Conservation (phyloP, 495 filamentous ascomycete species). For the Aspergillus cristatus region DNA sequence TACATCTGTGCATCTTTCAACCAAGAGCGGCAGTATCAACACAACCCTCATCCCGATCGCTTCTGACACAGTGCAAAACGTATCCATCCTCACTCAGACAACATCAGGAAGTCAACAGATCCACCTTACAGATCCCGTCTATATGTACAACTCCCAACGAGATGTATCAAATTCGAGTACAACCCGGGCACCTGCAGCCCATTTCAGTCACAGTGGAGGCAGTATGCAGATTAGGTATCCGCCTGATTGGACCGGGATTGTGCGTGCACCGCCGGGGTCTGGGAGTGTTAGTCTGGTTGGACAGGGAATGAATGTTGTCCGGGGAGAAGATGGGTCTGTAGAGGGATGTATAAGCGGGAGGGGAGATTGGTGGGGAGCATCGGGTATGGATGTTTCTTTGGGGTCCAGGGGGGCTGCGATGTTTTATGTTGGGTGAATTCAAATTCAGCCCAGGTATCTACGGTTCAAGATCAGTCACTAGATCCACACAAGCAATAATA, state of each 20-base stretch:
- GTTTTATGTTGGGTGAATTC: conserved; percentile 3
- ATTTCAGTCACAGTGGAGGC: conserved; percentile 4
- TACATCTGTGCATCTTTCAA: conserved; percentile 2
- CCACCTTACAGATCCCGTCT: conserved; percentile 3
- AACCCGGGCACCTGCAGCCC: conserved; percentile 2
- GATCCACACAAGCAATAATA: no score
- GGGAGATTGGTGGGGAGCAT: conserved; percentile 7
- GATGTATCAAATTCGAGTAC: neutral
- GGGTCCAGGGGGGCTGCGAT: neutral
- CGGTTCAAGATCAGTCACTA: no score
- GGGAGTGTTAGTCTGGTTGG: conserved; percentile 7
- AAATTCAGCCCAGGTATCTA: no score
- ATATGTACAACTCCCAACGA: neutral
- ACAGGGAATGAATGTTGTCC: conserved; percentile 5
- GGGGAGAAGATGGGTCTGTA: conserved; percentile 2
- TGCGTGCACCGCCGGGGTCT: conserved; percentile 1
- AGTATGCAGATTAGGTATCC: conserved; percentile 9
- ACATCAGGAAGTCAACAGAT: conserved; percentile 5
- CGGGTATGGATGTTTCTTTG: conserved; percentile 10
- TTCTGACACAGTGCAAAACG: neutral
- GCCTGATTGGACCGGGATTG: conserved; percentile 7
- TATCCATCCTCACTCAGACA: conserved; percentile 1
- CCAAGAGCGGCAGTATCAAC: conserved; percentile 4
- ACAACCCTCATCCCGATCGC: conserved; percentile 6
- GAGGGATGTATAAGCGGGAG: conserved; percentile 2